Percentiles rank a stretch among this genome's conserved stretches.
phyloP scores from a whole-genome alignment of 108 stramenopile genomes.

The Craspedostauros australis region DNA sequence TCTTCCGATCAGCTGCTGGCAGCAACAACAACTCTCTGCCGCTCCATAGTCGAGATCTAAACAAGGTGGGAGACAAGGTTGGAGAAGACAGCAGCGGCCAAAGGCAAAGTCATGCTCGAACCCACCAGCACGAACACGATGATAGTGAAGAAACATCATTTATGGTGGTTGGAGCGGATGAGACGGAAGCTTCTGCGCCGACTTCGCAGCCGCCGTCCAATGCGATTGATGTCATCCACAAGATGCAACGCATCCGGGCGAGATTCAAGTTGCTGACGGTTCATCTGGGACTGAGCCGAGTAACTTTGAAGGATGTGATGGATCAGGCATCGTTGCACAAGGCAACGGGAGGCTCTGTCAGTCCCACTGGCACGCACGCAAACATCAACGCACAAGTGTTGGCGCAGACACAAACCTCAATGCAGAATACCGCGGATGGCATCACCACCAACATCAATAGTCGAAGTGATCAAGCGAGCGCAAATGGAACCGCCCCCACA shows the following conservation, averaged over 20 bases:
- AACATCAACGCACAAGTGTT: too few relatives aligned
- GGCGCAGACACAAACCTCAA: too few relatives aligned
- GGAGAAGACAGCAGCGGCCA: neutral
- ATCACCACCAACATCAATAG: too few relatives aligned
- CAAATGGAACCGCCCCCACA: too few relatives aligned
- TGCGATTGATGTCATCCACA: conserved; percentile 14
- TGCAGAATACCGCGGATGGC: too few relatives aligned
- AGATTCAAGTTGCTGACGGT: conserved; percentile 34
- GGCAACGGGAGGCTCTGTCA: neutral
- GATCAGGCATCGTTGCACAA: neutral
- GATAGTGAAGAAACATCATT: neutral
- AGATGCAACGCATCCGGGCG: conserved; percentile 41
- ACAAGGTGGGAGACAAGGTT: neutral
- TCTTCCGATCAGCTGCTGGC: conserved; percentile 8
- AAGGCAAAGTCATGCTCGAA: neutral
- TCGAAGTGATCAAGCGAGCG: too few relatives aligned
- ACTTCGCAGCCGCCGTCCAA: too few relatives aligned
- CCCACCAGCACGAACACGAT: neutral
- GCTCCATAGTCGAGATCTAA: neutral
- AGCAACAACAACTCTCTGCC: neutral
- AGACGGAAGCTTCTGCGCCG: too few relatives aligned
- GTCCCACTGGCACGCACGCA: too few relatives aligned
- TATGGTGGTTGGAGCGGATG: neutral
- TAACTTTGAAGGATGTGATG: conserved; percentile 26
- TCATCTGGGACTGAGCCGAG: conserved; percentile 24